Conservation (phyloP, 805 yeast species). For the Cyberlindnera petersonii region DNA sequence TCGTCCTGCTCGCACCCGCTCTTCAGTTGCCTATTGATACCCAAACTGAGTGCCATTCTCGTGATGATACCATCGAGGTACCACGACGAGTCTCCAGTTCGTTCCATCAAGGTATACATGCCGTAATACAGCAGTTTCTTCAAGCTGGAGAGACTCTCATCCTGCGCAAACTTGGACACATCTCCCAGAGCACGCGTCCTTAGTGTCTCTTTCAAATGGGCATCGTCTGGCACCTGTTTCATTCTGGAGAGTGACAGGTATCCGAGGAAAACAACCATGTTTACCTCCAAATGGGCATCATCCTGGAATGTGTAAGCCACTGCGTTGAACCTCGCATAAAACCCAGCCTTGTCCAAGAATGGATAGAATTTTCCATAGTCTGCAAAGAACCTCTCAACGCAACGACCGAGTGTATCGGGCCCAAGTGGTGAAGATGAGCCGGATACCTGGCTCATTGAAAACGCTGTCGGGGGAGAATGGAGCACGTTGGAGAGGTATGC, state of each 20-base stretch:
- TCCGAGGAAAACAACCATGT: conserved; percentile 53
- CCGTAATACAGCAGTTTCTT: conserved; percentile 42
- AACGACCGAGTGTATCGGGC: conserved; percentile 2
- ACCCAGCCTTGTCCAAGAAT: conserved; percentile 10
- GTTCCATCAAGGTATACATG: conserved; percentile 48
- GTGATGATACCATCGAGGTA: conserved; percentile 45
- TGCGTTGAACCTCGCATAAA: conserved; percentile 26
- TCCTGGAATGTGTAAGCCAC: conserved; percentile 6
- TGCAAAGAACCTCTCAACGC: conserved; percentile 32
- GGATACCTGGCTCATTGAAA: not conserved
- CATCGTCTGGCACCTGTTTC: conserved; percentile 33
- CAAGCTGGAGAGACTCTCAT: conserved; percentile 39
- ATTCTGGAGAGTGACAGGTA: conserved; percentile 46
- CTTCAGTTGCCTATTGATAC: conserved; percentile 36
- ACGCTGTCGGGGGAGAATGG: conserved; percentile 4
- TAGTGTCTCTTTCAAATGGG: conserved; percentile 38
- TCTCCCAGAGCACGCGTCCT: conserved; percentile 39
- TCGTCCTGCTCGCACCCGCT: conserved; percentile 25
- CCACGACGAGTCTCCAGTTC: conserved; percentile 48
- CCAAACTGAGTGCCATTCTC: conserved; percentile 42
- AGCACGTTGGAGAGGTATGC: conserved; percentile 7
- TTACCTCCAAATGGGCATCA: conserved; percentile 41
- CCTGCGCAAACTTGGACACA: conserved; percentile 35
- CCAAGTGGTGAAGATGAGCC: conserved; percentile 1
- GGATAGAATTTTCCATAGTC: conserved; percentile 11